A percentile compares a stretch with the other conserved stretches of the same genome.
Conservation (phyloP, 768 basidiomycete genomes). For the Kwoniella pini region DNA sequence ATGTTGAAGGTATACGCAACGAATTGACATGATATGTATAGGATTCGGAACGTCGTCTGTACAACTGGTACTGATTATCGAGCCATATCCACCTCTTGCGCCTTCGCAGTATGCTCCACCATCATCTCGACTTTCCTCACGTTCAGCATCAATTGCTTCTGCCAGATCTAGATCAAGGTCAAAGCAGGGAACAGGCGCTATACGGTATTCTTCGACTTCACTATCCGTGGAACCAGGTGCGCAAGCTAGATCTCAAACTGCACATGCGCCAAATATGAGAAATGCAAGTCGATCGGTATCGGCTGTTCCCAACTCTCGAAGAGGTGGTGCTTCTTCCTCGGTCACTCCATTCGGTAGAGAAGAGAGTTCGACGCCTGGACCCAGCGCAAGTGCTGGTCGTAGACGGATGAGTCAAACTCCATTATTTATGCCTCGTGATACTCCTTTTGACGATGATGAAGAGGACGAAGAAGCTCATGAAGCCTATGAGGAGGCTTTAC, state of each 20-base stretch:
- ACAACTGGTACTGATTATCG: constrained; percentile 53
- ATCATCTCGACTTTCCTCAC: constrained; percentile 42
- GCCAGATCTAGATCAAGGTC: constrained; percentile 44
- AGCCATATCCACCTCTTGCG: constrained; percentile 51
- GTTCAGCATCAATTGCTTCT: constrained; percentile 44
- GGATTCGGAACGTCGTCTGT: constrained; percentile 53
- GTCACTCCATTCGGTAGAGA: constrained; percentile 28
- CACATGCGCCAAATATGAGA: constrained; percentile 28
- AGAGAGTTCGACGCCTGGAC: constrained; percentile 24
- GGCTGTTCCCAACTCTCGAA: constrained; percentile 42
- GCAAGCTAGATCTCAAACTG: constrained; percentile 5
- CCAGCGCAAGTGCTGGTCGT: constrained; percentile 18
- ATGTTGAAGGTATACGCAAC: not conserved
- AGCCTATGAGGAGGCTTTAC: constrained; percentile 35
- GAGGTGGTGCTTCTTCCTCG: constrained; percentile 35
- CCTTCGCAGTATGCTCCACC: constrained; percentile 41
- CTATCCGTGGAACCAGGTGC: constrained; percentile 19
- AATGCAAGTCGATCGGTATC: constrained; percentile 43
- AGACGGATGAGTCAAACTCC: constrained; percentile 35
- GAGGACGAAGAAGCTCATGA: constrained; percentile 52
- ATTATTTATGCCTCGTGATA: constrained; percentile 40
- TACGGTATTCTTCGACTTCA: constrained; percentile 32
- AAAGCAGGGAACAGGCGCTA: constrained; percentile 16
- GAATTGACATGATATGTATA: constrained; percentile 6
- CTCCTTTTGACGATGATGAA: constrained; percentile 50